Evolutionary conservation across 2,329 filamentous ascomycete genomes (phyloP).

Genomic region (Balansia obtecta): DNA sequence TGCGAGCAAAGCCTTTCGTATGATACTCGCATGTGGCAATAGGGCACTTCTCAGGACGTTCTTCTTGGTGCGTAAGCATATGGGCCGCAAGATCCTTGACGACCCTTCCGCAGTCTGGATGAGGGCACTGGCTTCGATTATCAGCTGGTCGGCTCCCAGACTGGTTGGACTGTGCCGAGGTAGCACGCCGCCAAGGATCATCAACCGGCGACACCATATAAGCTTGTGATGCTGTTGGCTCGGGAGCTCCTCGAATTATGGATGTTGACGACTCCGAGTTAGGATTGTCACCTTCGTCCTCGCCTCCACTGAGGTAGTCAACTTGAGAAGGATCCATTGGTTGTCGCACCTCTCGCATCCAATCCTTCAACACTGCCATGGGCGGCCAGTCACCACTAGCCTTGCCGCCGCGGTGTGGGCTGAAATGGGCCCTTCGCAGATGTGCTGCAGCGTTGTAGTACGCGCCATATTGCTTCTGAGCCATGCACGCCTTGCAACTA

Average conservation of each 20-base stretch:
- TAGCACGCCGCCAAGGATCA: conserved; percentile 13
- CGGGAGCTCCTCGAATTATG: not conserved
- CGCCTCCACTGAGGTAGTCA: conserved; percentile 13
- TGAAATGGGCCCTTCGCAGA: conserved; percentile 43
- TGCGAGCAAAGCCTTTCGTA: conserved; percentile 84
- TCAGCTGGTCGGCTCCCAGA: conserved; percentile 19
- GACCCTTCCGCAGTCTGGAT: conserved; percentile 44
- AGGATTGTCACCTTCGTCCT: conserved; percentile 27
- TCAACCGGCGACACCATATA: conserved; percentile 7
- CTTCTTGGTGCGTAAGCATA: conserved; percentile 90
- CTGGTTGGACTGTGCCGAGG: conserved; percentile 15
- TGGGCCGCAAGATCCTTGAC: conserved; percentile 67
- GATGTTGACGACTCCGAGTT: conserved; percentile 6
- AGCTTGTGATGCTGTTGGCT: conserved; percentile 8
- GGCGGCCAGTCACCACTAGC: conserved; percentile 47
- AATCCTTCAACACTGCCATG: conserved; percentile 44
- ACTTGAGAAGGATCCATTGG: conserved; percentile 24
- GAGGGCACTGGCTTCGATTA: conserved; percentile 38
- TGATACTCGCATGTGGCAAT: conserved; percentile 91
- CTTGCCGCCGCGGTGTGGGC: conserved; percentile 41
- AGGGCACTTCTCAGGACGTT: conserved; percentile 91
- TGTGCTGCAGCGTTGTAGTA: conserved; percentile 50
- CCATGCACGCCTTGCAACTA: conserved; percentile 44
- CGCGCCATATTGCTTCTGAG: conserved; percentile 43
- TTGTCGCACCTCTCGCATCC: conserved; percentile 48